Percentiles rank a stretch among this genome's conserved stretches.
Evolutionary conservation across 345 rosid genomes (phyloP).

Genomic region (Populus euphratica): DNA sequence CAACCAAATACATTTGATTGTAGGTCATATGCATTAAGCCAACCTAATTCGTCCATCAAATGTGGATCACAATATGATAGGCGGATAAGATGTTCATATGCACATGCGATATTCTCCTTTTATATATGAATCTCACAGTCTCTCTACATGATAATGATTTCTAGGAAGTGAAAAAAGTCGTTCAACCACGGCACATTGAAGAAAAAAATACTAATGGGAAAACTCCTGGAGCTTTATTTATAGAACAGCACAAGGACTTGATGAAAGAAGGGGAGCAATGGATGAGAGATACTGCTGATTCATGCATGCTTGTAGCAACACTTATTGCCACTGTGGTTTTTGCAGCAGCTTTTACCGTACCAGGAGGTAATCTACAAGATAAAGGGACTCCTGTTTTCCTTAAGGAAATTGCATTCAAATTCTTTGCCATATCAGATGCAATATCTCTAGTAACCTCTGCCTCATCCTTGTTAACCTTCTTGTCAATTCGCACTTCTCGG

Average conservation of each 20-base stretch:
- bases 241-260: neutral
- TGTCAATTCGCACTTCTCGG: constrained; percentile 13
- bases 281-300: constrained; percentile 13
- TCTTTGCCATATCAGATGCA: constrained; percentile 16
- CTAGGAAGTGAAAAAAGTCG: constrained; percentile 16
- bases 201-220: neutral
- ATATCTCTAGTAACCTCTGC: neutral
- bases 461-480: neutral
- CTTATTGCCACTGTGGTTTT: constrained; percentile 11
- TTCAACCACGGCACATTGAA: constrained; percentile 7
- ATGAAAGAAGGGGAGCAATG: constrained; percentile 9
- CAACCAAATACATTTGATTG: neutral
- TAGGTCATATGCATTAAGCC: neutral
- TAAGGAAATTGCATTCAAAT: neutral
- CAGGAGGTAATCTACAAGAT: constrained; percentile 8
- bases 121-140: neutral
- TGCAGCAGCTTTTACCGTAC: constrained; percentile 11
- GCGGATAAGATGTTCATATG: no score
- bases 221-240: constrained; percentile 15
- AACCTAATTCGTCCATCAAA: neutral
- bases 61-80: neutral
- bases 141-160: neutral
- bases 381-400: constrained; percentile 4
- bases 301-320: constrained; percentile 11
- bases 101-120: neutral